These are phyloP conservation scores for Lobulomyces angularis DNA, from an alignment of 192 early-diverging fungal genomes.

Conservation along the genomic window DNA sequence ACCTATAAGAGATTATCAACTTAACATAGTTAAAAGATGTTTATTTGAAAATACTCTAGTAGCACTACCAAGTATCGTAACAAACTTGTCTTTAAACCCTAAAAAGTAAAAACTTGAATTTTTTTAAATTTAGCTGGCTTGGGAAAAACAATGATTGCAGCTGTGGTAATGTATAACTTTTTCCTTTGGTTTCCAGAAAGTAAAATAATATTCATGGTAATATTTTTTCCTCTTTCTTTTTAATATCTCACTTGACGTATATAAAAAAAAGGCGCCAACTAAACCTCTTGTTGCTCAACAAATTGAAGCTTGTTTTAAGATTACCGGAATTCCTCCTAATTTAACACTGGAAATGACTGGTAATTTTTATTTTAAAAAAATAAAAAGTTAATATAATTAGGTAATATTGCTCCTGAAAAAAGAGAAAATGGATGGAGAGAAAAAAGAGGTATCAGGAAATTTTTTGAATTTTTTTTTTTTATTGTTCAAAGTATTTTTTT, in stretches of 20 bases:
- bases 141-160: slow-evolving; percentile 92
- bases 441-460: too few relatives aligned
- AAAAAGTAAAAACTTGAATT: too few relatives aligned
- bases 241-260: too few relatives aligned
- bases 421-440: slow-evolving; percentile 45
- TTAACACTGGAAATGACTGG: not conserved
- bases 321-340: slow-evolving; percentile 67
- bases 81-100: too few relatives aligned
- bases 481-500: slow-evolving; percentile 62
- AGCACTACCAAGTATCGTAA: slow-evolving; percentile 55
- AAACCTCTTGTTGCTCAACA: slow-evolving; percentile 85
- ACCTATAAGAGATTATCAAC: slow-evolving; percentile 70
- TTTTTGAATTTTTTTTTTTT: not conserved
- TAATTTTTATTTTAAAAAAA: too few relatives aligned
- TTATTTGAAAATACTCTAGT: slow-evolving; percentile 79
- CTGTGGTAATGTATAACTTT: slow-evolving; percentile 80
- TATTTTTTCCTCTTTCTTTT: slow-evolving; percentile 76
- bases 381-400: slow-evolving; percentile 58
- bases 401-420: slow-evolving; percentile 31
- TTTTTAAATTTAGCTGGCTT: slow-evolving; percentile 43
- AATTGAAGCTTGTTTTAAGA: slow-evolving; percentile 71
- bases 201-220: slow-evolving; percentile 71
- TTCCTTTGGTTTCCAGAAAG: not conserved
- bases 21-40: slow-evolving; percentile 63
- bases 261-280: slow-evolving; percentile 90